A percentile compares a stretch with the other conserved stretches of the same genome.
Conservation (phyloP, 2,329 filamentous ascomycete genomes). For the Karstenula rhodostoma region DNA sequence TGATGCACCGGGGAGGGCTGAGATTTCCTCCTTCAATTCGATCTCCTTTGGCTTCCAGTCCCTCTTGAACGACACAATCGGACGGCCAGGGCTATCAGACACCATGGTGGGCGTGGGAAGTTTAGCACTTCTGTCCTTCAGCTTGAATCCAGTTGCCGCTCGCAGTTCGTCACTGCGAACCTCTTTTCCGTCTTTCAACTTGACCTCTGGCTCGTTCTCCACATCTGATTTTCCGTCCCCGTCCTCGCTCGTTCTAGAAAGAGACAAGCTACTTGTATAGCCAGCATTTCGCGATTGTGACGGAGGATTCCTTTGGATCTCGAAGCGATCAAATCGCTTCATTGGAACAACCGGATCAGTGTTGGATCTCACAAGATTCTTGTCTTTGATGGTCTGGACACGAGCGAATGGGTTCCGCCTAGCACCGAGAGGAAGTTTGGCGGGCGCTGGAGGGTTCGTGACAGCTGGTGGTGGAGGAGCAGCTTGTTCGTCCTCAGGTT, state of each 20-base stretch:
- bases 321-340: conserved; percentile 61
- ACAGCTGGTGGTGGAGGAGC: conserved; percentile 35
- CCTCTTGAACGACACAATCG: conserved; percentile 95
- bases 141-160: conserved; percentile 85
- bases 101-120: conserved; percentile 89
- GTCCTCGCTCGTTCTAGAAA: conserved; percentile 43
- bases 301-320: conserved; percentile 86
- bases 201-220: conserved; percentile 49
- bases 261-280: conserved; percentile 73
- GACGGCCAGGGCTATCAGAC: conserved; percentile 86
- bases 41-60: conserved; percentile 80
- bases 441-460: conserved; percentile 40
- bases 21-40: conserved; percentile 68
- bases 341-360: conserved; percentile 56
- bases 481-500: conserved; percentile 67
- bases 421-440: conserved; percentile 56
- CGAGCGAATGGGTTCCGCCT: conserved; percentile 73
- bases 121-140: conserved; percentile 85
- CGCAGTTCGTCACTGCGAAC: conserved; percentile 87
- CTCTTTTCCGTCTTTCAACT: conserved; percentile 80
- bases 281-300: conserved; percentile 81
- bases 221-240: conserved; percentile 33
- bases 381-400: conserved; percentile 63
- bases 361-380: conserved; percentile 53
- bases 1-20: conserved; percentile 31